Percentiles rank a stretch among this genome's conserved stretches.
These are phyloP conservation scores for Heliamphora pulchella DNA, from an alignment of 179 eudicot species.

Conservation along the genomic window DNA sequence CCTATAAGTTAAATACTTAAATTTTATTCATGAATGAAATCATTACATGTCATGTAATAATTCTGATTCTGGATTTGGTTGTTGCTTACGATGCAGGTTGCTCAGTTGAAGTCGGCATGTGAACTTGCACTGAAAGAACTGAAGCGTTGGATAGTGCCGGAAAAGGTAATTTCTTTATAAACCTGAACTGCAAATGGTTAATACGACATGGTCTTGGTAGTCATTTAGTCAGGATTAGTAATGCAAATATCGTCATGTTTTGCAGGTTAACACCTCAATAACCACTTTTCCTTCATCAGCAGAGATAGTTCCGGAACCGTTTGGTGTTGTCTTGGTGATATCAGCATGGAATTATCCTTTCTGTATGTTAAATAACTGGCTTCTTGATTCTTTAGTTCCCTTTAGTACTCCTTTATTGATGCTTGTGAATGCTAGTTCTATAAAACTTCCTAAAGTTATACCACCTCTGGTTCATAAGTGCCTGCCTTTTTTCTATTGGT, in stretches of 20 bases:
- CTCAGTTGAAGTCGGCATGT: conserved; percentile 36
- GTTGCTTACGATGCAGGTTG: conserved; percentile 37
- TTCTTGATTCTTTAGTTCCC: background rate
- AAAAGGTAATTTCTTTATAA: conserved; percentile 37
- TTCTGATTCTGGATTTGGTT: background rate
- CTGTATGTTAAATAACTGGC: conserved; percentile 35
- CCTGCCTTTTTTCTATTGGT: background rate
- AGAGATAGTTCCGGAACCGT: conserved; percentile 69
- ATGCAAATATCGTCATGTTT: conserved; percentile 4
- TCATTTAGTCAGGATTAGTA: background rate
- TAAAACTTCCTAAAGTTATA: too few species aligned
- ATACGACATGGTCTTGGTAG: background rate
- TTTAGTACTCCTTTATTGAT: too few species aligned
- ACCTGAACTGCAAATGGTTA: background rate
- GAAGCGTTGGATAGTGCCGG: conserved; percentile 68
- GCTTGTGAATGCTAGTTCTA: too few species aligned
- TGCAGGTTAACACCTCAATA: conserved; percentile 58
- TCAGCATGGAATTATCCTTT: conserved; percentile 91
- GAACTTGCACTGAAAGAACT: conserved; percentile 50
- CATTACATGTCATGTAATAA: background rate
- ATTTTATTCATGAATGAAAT: background rate
- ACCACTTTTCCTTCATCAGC: conserved; percentile 65
- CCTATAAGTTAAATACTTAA: background rate
- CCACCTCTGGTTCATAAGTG: background rate
- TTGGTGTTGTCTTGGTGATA: conserved; percentile 69